Evolutionary conservation across 2,329 filamentous ascomycete species (phyloP).

Genomic region (Hymenoscyphus occultus): DNA sequence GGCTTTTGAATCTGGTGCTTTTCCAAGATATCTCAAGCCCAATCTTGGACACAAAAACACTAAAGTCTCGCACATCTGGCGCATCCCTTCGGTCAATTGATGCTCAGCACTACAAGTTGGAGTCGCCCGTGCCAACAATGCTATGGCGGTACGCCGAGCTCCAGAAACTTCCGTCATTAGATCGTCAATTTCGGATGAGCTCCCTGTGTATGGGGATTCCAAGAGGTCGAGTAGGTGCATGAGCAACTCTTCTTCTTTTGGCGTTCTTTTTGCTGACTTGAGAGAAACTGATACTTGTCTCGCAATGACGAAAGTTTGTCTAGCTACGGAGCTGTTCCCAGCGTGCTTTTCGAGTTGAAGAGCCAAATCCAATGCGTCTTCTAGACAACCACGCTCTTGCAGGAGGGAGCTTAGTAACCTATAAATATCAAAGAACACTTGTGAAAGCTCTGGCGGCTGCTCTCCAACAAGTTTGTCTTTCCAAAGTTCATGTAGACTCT

Average conservation of each 20-base stretch:
- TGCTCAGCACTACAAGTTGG: conserved; percentile 13
- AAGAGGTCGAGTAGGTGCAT: conserved; percentile 51
- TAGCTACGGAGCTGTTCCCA: conserved; percentile 31
- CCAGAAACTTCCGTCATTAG: conserved; percentile 55
- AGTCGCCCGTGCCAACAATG: conserved; percentile 40
- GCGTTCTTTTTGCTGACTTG: conserved; percentile 42
- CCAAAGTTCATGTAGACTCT: conserved; percentile 24
- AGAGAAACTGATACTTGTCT: conserved; percentile 54
- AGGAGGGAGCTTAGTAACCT: conserved; percentile 52
- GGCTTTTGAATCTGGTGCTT: conserved; percentile 49
- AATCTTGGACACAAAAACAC: conserved; percentile 59
- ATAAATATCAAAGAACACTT: conserved; percentile 36
- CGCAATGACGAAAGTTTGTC: conserved; percentile 49
- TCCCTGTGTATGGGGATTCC: conserved; percentile 59
- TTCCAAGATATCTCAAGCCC: conserved; percentile 59
- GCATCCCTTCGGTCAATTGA: conserved; percentile 26
- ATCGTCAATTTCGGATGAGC: conserved; percentile 57
- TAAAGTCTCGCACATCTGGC: conserved; percentile 51
- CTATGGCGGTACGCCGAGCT: conserved; percentile 53
- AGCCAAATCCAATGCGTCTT: conserved; percentile 56
- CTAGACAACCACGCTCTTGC: conserved; percentile 44
- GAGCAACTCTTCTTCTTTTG: conserved; percentile 44
- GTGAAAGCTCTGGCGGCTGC: conserved; percentile 13
- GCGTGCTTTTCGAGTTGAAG: conserved; percentile 39
- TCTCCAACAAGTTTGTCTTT: conserved; percentile 23